Evolutionary conservation across 768 basidiomycete genomes (phyloP), one percentile per base, ranked within the genome.

Genomic region (Naganishia onofrii): DNA sequence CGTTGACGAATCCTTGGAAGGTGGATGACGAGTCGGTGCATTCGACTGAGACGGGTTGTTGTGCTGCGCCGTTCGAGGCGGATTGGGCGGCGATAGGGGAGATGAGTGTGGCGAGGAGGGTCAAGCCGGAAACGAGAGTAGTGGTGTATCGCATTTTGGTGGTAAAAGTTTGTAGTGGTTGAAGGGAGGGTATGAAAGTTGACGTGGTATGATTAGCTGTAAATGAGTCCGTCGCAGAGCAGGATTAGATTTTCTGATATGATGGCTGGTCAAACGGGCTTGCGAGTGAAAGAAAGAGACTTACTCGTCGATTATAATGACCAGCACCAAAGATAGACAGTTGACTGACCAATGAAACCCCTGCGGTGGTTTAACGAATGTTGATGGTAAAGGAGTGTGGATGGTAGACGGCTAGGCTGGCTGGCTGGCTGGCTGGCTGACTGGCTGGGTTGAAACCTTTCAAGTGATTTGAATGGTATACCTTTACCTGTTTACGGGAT

Each of bases 1-100:
- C 48, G 52, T 72, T 72, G 51, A 72, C 34, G 58, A 60, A 72
- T 48, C 51, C 67, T n/a, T 69, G 51, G 38, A 72, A 55, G 3
- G 48, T 38, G 32, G 69, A n/a, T n/a, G n/a, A 58, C 12, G 68
- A 69, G 21, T 51, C 68, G 68, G 68, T 36, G 32, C 56, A 46
- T 12, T 69, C 68, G 23, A 57, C 56, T 19, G 42, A 57, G 19
- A 69, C 32, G 31, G 38, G 56, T 17, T 48, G 58, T 34, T 57
- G 56, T 23, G 55, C 44, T n/a, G 48, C 46, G 60, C 44, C 19
- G n/a, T n/a, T n/a, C n/a, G n/a, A n/a, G n/a, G n/a, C n/a, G n/a
- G n/a, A n/a, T 69, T 69, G 68, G 52, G 56, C 68, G 26, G 26
- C 58, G 56, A 53, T 36, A 32, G 53, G 57, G 6, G 29, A 56